Evolutionary conservation across 768 basidiomycete genomes (phyloP).

Genomic region (Gautieria morchelliformis): DNA sequence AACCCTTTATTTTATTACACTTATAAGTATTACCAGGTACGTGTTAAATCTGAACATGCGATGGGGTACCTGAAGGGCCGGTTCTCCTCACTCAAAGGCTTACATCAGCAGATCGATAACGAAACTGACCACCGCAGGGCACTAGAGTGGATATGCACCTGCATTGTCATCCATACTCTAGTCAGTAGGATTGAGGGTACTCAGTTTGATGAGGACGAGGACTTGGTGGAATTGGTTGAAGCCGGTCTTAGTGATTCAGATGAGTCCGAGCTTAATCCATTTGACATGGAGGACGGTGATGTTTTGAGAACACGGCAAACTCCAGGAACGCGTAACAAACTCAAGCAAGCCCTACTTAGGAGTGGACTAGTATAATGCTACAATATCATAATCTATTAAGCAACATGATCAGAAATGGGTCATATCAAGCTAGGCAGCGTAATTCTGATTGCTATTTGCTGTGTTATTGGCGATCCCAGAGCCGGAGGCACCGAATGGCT

Average conservation of each 20-base stretch:
- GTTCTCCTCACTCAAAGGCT: constrained; percentile 25
- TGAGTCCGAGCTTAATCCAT: background rate
- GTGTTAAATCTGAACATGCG: constrained; percentile 31
- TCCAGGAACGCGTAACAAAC: too few species aligned
- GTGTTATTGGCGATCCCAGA: too few species aligned
- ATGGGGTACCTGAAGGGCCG: constrained; percentile 33
- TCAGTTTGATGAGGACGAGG: background rate
- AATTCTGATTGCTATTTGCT: too few species aligned
- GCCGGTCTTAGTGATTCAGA: constrained; percentile 1
- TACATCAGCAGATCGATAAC: constrained; percentile 20
- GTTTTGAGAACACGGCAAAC: too few species aligned
- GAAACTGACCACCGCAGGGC: constrained; percentile 19
- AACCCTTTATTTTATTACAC: too few species aligned
- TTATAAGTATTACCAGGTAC: constrained; percentile 10
- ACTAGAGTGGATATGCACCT: constrained; percentile 23
- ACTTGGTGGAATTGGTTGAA: constrained; percentile 17
- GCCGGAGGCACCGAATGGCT: too few species aligned
- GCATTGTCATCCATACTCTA: constrained; percentile 23
- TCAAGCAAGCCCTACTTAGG: background rate
- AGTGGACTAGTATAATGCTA: background rate
- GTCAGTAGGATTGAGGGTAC: background rate
- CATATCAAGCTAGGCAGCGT: background rate
- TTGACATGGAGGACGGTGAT: background rate
- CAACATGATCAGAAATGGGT: background rate
- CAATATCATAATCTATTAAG: background rate